Percentiles rank a stretch among this genome's conserved stretches.
phyloP scores from a whole-genome alignment of 495 filamentous ascomycete genomes.

The Darksidea phi region DNA sequence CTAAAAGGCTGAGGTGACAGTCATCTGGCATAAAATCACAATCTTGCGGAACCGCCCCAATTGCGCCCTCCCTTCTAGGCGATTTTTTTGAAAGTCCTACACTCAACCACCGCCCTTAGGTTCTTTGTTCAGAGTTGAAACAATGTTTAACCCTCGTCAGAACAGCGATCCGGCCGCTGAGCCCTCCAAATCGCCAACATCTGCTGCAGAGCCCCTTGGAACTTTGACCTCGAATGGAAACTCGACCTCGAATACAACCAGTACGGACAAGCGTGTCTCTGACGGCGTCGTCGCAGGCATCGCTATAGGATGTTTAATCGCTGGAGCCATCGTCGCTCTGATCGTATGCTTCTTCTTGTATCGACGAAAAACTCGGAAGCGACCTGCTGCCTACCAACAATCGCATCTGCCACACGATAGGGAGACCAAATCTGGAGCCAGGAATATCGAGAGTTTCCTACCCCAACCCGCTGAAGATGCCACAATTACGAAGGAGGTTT shows the following conservation, averaged over 20 bases:
- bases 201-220: too few relatives aligned
- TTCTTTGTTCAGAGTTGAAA: too few relatives aligned
- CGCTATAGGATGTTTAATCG: slow-evolving; percentile 15
- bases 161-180: too few relatives aligned
- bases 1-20: too few relatives aligned
- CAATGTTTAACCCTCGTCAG: too few relatives aligned
- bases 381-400: not conserved
- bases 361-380: slow-evolving; percentile 3
- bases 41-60: too few relatives aligned
- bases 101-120: too few relatives aligned
- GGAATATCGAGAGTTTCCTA: slow-evolving; percentile 11
- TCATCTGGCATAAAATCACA: too few relatives aligned
- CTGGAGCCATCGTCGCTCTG: slow-evolving; percentile 1
- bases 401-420: not conserved
- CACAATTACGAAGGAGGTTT: slow-evolving; percentile 36
- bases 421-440: not conserved
- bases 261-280: too few relatives aligned
- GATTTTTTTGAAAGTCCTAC: too few relatives aligned
- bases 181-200: too few relatives aligned
- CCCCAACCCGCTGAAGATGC: slow-evolving; percentile 36
- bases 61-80: too few relatives aligned
- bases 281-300: slow-evolving; percentile 15
- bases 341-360: slow-evolving; percentile 12
- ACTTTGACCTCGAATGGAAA: not conserved
- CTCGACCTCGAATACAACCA: not conserved